Evolutionary conservation across 352 stramenopile species (phyloP).

Genomic region (Pythium pyrilobum): DNA sequence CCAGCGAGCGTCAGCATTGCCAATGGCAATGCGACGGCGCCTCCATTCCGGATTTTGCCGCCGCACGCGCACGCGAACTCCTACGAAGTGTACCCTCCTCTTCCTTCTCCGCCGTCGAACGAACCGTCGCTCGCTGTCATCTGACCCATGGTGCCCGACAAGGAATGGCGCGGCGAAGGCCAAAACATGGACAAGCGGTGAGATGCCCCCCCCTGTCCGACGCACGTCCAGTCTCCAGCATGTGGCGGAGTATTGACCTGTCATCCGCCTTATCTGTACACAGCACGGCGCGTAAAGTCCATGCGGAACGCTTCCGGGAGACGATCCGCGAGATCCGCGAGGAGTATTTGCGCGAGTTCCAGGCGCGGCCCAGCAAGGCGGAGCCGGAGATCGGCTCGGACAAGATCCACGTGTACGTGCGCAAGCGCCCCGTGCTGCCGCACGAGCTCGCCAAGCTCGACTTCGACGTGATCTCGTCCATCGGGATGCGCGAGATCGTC

Average conservation of each 20-base stretch:
- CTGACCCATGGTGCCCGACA: conserved; percentile 51
- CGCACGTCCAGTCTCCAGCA: neutral
- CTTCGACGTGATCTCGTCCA: conserved; percentile 83
- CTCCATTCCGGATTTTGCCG: neutral
- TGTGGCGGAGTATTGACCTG: too few relatives aligned
- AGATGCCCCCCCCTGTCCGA: neutral
- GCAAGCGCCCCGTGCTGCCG: conserved; percentile 83
- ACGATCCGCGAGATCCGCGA: conserved; percentile 40
- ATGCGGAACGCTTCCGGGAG: conserved; percentile 43
- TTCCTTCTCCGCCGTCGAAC: neutral
- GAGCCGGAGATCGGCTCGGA: conserved; percentile 16
- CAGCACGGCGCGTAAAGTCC: conserved; percentile 66
- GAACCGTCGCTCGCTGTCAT: neutral
- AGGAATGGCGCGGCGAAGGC: conserved; percentile 51
- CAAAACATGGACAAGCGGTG: conserved; percentile 79
- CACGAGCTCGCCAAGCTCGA: conserved; percentile 84
- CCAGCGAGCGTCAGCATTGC: neutral
- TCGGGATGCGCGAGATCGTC: conserved; percentile 52
- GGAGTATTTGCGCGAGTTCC: conserved; percentile 31
- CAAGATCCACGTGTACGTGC: conserved; percentile 80
- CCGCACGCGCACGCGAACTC: too few relatives aligned
- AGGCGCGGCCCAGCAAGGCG: conserved; percentile 14
- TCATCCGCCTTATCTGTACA: too few relatives aligned
- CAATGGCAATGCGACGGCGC: too few relatives aligned
- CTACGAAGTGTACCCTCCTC: too few relatives aligned